A percentile compares a stretch with the other conserved stretches of the same genome.
Conservation (phyloP, 768 basidiomycete species). For the Jaapia argillacea region DNA sequence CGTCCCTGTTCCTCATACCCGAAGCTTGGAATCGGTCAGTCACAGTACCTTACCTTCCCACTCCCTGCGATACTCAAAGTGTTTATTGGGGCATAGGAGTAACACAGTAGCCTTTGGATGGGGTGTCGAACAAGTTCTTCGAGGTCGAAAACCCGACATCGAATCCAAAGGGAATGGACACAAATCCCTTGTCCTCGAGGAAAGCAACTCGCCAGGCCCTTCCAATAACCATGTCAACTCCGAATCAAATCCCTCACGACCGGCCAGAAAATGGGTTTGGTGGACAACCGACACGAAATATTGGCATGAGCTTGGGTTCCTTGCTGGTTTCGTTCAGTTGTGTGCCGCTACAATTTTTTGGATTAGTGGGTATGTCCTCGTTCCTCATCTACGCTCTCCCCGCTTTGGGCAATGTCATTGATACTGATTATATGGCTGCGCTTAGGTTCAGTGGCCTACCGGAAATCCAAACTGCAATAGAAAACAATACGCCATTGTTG, state of each 20-base stretch:
- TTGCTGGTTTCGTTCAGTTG: constrained; percentile 40
- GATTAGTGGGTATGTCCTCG: constrained; percentile 22
- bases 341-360: constrained; percentile 53
- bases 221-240: neutral
- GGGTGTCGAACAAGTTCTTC: neutral
- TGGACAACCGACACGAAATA: neutral
- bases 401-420: neutral
- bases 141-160: neutral
- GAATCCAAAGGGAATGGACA: neutral
- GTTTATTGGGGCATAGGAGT: neutral
- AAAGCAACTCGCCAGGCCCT: neutral
- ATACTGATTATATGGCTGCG: constrained; percentile 3
- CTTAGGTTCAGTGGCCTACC: constrained; percentile 28
- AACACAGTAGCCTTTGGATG: neutral
- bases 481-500: constrained; percentile 17
- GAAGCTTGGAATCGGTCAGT: constrained; percentile 1
- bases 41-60: too few relatives aligned
- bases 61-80: too few relatives aligned
- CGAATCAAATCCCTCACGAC: neutral
- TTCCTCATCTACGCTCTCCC: neutral
- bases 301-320: constrained; percentile 35
- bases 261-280: neutral
- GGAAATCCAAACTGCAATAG: constrained; percentile 22
- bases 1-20: constrained; percentile 5
- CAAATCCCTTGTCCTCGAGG: neutral